A percentile compares a stretch with the other conserved stretches of the same genome.
Conservation (phyloP, 2,329 filamentous ascomycete genomes). For the Xylaria sp. region DNA sequence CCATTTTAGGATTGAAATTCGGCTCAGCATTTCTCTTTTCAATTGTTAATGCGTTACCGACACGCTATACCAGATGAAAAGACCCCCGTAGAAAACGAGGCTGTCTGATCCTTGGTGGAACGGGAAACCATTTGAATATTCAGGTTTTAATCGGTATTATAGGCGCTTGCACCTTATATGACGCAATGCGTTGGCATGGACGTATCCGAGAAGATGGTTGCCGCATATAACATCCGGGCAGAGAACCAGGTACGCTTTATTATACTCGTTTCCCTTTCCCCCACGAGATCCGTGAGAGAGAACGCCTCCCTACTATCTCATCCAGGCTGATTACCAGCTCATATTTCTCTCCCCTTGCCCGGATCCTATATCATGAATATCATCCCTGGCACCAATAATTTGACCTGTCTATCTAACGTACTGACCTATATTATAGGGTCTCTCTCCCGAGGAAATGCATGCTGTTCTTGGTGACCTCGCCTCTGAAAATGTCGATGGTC, state of each 20-base stretch:
- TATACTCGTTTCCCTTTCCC: neutral
- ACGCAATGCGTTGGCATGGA: slow-evolving; percentile 76
- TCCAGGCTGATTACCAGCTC: neutral
- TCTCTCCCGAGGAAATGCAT: slow-evolving; percentile 63
- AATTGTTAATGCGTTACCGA: neutral
- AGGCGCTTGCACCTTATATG: slow-evolving; percentile 71
- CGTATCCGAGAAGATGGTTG: slow-evolving; percentile 76
- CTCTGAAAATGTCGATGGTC: slow-evolving; percentile 56
- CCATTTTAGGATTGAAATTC: neutral
- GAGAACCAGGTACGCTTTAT: slow-evolving; percentile 59
- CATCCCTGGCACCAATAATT: neutral
- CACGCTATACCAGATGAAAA: neutral
- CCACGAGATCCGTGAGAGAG: neutral
- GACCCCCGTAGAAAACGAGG: neutral
- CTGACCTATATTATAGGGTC: slow-evolving; percentile 53
- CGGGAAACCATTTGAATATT: neutral
- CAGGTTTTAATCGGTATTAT: slow-evolving; percentile 16
- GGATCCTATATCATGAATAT: neutral
- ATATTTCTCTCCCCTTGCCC: neutral
- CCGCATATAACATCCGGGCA: slow-evolving; percentile 71
- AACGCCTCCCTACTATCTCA: neutral
- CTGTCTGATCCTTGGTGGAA: neutral
- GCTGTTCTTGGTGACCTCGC: slow-evolving; percentile 70
- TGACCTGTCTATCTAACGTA: neutral
- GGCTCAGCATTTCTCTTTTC: neutral